A percentile compares a stretch with the other conserved stretches of the same genome.
These are phyloP conservation scores for Macaranga tanarius DNA, from an alignment of 441 rosid species.

Conservation along the genomic window DNA sequence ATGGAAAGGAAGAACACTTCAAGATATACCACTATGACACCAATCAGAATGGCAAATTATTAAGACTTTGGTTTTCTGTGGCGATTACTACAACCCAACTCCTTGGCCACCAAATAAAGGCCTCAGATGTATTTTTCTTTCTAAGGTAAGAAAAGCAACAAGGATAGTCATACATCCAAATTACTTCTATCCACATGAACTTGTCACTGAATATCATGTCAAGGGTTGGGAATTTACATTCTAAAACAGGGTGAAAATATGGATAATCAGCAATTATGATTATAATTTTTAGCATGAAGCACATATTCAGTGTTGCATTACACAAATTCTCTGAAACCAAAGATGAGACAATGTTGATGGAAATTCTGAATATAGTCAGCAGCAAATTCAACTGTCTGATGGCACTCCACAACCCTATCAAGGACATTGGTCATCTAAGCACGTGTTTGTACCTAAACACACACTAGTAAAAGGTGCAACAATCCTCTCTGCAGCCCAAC, in stretches of 20 bases:
- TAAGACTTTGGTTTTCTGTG: neutral
- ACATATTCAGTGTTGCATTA: neutral
- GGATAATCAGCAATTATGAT: neutral
- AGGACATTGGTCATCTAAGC: neutral
- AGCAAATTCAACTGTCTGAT: neutral
- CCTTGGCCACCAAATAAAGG: neutral
- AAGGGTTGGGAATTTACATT: neutral
- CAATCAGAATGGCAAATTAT: slow-evolving; percentile 1
- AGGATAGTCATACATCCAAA: neutral
- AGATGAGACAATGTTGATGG: neutral
- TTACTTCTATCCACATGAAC: neutral
- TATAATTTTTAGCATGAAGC: neutral
- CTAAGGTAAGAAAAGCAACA: neutral
- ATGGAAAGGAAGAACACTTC: neutral
- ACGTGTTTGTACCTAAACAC: neutral
- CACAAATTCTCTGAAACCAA: neutral
- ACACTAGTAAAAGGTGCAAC: neutral
- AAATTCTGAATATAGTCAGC: neutral
- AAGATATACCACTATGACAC: neutral
- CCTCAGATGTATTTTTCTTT: neutral
- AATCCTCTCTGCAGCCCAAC: too few species aligned
- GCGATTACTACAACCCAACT: neutral
- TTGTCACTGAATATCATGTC: neutral
- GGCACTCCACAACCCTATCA: neutral
- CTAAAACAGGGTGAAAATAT: neutral